Evolutionary conservation across 2,329 filamentous ascomycete genomes (phyloP).

Genomic region (Penicillium sclerotigenum): DNA sequence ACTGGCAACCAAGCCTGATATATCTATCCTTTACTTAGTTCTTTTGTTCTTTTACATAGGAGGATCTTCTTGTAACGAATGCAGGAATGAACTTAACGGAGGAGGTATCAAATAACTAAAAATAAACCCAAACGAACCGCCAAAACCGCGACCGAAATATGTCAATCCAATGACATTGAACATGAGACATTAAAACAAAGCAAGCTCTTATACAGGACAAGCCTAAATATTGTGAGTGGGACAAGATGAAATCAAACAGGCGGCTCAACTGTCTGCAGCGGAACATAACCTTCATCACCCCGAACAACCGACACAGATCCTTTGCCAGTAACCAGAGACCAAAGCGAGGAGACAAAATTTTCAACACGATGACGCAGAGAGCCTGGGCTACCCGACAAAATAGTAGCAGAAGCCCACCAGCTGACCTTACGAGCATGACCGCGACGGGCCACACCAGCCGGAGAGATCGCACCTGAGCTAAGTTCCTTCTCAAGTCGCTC

Average conservation of each 20-base stretch:
- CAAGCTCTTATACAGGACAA: background rate
- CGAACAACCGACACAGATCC: conserved; percentile 17
- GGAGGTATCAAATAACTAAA: conserved; percentile 19
- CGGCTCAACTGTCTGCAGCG: conserved; percentile 45
- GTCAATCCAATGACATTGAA: background rate
- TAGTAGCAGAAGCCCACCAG: conserved; percentile 34
- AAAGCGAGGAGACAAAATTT: conserved; percentile 21
- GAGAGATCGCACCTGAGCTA: conserved; percentile 24
- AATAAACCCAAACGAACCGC: background rate
- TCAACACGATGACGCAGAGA: conserved; percentile 20
- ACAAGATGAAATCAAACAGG: conserved; percentile 18
- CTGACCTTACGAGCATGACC: conserved; percentile 20
- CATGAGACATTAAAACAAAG: conserved; percentile 2
- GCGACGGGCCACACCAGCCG: conserved; percentile 4
- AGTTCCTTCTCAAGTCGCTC: conserved; percentile 60
- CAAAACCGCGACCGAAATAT: background rate
- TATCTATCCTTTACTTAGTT: too few relatives aligned
- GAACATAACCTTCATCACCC: conserved; percentile 45
- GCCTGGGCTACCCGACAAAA: conserved; percentile 19
- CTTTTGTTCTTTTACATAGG: background rate
- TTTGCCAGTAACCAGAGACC: conserved; percentile 31
- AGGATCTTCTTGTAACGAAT: background rate
- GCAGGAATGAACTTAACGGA: conserved; percentile 1
- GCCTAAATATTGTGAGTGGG: background rate
- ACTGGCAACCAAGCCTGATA: background rate